phyloP scores from a whole-genome alignment of 192 early-diverging fungal species.

The Gaertneriomyces sp. region DNA sequence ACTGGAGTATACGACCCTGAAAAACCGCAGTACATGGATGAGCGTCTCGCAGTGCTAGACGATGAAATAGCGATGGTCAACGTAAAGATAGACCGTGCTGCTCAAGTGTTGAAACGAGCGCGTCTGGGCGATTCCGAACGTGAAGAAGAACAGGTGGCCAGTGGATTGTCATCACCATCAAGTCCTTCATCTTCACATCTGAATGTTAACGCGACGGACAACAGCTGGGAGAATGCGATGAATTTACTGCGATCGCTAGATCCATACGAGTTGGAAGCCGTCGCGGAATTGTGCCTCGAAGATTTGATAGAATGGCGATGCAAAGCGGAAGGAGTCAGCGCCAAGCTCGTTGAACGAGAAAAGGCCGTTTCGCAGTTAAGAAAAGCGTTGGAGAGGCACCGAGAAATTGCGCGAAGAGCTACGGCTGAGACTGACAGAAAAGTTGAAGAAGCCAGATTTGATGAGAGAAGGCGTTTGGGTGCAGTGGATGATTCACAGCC shows the following conservation, averaged over 20 bases:
- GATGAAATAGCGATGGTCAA: constrained; percentile 38
- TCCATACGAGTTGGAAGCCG: constrained; percentile 37
- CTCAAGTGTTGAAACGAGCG: constrained; percentile 18
- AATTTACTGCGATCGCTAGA: constrained; percentile 43
- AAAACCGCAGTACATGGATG: constrained; percentile 51
- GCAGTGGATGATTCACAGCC: too few species aligned
- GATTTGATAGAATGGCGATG: constrained; percentile 36
- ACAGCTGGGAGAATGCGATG: constrained; percentile 49
- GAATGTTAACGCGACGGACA: constrained; percentile 19
- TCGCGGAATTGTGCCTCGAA: constrained; percentile 37
- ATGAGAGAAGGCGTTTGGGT: not conserved
- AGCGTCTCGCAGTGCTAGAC: constrained; percentile 40
- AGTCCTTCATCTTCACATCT: constrained; percentile 1
- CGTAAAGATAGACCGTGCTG: constrained; percentile 25
- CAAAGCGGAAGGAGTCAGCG: constrained; percentile 18
- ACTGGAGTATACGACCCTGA: constrained; percentile 37
- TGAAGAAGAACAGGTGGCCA: constrained; percentile 1
- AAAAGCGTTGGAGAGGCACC: not conserved
- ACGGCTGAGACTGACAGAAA: not conserved
- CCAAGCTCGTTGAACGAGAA: constrained; percentile 31
- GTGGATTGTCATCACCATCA: not conserved
- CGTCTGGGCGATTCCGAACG: not conserved
- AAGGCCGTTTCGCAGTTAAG: constrained; percentile 22
- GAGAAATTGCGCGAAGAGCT: not conserved
- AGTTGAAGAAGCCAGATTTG: not conserved